Evolutionary conservation across 257 asterid genomes (phyloP).

Genomic region (Solanum habrochaites): DNA sequence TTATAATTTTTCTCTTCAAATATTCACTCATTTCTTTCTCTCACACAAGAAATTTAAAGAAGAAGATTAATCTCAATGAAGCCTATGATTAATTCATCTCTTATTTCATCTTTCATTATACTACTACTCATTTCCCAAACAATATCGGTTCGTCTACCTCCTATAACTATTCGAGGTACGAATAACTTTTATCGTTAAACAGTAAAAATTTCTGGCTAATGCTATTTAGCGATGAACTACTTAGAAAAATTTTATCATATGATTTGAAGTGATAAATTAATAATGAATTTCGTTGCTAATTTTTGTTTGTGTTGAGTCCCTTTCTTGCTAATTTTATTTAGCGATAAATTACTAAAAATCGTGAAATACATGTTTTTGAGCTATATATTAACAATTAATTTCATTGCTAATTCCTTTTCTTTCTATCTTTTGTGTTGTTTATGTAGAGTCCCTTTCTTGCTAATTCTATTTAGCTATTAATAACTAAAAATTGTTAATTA

Average conservation of each 20-base stretch:
- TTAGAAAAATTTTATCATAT: not conserved
- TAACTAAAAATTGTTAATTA: not conserved
- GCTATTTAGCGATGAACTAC: not conserved
- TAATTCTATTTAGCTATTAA: not conserved
- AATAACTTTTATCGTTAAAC: not conserved
- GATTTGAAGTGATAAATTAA: too few species aligned
- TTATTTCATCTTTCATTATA: not conserved
- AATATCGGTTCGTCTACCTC: not conserved
- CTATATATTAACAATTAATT: too few species aligned
- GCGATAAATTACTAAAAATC: too few species aligned
- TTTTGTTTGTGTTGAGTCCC: not conserved
- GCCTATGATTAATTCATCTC: not conserved
- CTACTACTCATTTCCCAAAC: not conserved
- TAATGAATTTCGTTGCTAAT: too few species aligned
- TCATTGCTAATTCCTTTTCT: too few species aligned
- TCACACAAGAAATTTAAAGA: not conserved
- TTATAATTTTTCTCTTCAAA: not conserved
- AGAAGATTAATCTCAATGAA: not conserved
- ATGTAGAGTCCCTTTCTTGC: too few species aligned
- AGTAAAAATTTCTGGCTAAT: not conserved
- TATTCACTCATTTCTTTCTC: not conserved
- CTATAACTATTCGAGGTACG: not conserved
- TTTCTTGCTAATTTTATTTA: too few species aligned
- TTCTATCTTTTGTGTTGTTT: too few species aligned
- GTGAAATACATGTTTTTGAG: too few species aligned